A percentile compares a stretch with the other conserved stretches of the same genome.
These are phyloP conservation scores for Cynanchum wilfordii DNA, from an alignment of 257 asterid species.

Conservation along the genomic window DNA sequence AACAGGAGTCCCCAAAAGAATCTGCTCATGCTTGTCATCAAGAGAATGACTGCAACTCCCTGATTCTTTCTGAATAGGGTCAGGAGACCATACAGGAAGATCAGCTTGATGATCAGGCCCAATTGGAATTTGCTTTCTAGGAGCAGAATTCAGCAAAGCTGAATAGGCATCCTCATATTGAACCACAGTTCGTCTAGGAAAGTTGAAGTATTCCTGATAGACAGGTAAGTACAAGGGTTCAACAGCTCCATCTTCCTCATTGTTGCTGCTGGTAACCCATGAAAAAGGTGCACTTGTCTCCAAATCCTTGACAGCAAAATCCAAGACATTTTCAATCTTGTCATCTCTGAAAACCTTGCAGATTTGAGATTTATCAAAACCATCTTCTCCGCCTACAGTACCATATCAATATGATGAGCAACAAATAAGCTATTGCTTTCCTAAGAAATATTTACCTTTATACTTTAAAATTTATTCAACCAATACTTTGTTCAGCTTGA, in stretches of 20 bases:
- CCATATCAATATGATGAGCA: background rate
- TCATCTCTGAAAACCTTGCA: conserved; percentile 24
- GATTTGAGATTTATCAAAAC: conserved; percentile 10
- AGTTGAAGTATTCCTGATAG: conserved; percentile 31
- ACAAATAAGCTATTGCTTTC: background rate
- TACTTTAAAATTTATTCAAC: background rate
- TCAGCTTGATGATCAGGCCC: conserved; percentile 73
- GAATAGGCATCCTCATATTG: conserved; percentile 35
- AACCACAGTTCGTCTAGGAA: conserved; percentile 31
- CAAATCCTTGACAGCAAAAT: conserved; percentile 36
- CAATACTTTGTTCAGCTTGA: background rate
- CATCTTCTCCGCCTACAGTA: conserved; percentile 13
- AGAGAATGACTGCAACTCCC: conserved; percentile 2
- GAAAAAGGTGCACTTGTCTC: conserved; percentile 52
- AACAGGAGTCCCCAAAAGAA: conserved; percentile 40
- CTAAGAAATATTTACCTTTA: background rate
- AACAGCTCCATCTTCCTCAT: conserved; percentile 43
- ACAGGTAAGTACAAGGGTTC: conserved; percentile 25
- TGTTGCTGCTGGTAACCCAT: conserved; percentile 48
- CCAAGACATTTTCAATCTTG: conserved; percentile 19
- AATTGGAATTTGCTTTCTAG: conserved; percentile 52
- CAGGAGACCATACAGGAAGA: conserved; percentile 52
- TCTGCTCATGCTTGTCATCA: conserved; percentile 25
- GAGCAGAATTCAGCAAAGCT: conserved; percentile 31
- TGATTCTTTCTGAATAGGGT: conserved; percentile 10